Evolutionary conservation across 202 grass and related monocot genomes (phyloP).

Genomic region (Hordeum pubiflorum): DNA sequence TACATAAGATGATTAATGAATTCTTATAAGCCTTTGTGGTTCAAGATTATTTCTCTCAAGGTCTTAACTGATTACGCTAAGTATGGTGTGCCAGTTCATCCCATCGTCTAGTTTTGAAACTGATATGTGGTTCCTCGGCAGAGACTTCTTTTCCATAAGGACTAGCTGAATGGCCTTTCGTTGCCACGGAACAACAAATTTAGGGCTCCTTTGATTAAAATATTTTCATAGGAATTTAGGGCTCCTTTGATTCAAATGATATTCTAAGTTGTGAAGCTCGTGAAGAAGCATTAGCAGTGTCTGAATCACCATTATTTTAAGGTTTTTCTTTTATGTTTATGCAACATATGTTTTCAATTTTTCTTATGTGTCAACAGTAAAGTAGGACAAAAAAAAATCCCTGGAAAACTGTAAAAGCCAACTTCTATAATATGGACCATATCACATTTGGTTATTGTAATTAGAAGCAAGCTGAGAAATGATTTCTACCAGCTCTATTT

Average conservation of each 20-base stretch:
- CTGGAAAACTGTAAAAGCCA: not conserved
- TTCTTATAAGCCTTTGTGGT: conserved; percentile 5
- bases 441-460: not conserved
- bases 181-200: too few species aligned
- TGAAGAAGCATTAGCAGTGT: not conserved
- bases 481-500: not conserved
- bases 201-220: too few species aligned
- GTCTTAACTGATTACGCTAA: not conserved
- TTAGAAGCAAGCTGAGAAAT: not conserved
- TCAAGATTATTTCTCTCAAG: not conserved
- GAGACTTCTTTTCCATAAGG: not conserved
- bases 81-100: not conserved
- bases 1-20: conserved; percentile 6
- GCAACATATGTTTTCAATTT: not conserved
- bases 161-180: too few species aligned
- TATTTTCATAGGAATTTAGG: too few species aligned
- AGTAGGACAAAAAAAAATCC: not conserved
- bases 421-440: conserved; percentile 2
- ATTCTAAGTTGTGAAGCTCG: not conserved
- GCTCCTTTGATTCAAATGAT: not conserved
- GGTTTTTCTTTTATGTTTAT: not conserved
- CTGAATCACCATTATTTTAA: not conserved
- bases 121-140: not conserved
- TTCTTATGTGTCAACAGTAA: not conserved
- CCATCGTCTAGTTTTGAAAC: conserved; percentile 2